These are phyloP conservation scores for Pilatotrama ljubarskyi DNA, from an alignment of 768 basidiomycete species.

Conservation along the genomic window DNA sequence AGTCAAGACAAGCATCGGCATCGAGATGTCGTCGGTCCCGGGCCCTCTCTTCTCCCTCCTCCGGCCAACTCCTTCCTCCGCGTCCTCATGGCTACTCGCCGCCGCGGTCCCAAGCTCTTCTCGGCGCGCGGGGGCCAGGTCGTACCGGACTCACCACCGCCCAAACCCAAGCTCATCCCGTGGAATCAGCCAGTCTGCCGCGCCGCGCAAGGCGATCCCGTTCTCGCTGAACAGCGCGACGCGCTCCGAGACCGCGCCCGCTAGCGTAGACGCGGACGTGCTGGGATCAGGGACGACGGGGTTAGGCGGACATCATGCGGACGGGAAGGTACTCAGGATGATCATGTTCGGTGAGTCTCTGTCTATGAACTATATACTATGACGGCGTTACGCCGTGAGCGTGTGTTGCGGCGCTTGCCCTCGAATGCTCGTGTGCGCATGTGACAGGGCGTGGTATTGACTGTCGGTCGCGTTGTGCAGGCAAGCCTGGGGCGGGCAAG, in stretches of 20 bases:
- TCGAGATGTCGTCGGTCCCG: conserved; percentile 6
- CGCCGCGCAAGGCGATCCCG: conserved; percentile 45
- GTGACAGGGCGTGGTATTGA: not conserved
- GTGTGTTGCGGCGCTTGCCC: not conserved
- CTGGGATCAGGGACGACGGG: not conserved
- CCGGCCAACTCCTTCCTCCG: not conserved
- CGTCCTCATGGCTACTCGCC: conserved; percentile 1
- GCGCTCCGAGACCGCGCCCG: conserved; percentile 32
- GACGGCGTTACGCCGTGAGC: not conserved
- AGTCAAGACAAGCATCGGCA: not conserved
- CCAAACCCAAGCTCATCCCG: not conserved
- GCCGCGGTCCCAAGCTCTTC: not conserved
- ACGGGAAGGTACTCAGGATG: conserved; percentile 49
- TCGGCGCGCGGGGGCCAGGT: not conserved
- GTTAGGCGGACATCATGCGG: not conserved
- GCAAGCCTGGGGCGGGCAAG: conserved; percentile 83
- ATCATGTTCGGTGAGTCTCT: conserved; percentile 55
- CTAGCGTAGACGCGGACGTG: not conserved
- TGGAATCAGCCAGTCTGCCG: conserved; percentile 32
- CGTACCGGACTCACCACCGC: not conserved
- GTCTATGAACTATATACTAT: not conserved
- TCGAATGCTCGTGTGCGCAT: not conserved
- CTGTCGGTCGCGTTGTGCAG: not conserved
- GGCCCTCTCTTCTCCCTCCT: conserved; percentile 9
- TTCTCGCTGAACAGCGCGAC: conserved; percentile 41